phyloP scores from a whole-genome alignment of 1,284 basidiomycete genomes.

The Ceratobasidium sp. region DNA sequence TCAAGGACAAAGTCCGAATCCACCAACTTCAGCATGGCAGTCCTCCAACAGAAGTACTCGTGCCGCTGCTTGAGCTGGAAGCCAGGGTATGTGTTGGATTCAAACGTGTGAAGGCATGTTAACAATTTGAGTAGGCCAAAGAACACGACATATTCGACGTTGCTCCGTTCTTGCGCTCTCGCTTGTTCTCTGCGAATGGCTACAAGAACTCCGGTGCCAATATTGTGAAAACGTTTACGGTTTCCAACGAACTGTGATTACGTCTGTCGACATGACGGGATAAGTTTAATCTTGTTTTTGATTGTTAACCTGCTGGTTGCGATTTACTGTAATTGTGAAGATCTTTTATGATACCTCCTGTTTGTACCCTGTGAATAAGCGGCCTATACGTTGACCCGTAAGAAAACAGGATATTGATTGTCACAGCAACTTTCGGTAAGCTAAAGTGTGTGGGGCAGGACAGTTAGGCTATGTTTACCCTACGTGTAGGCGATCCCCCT shows the following conservation, averaged over 20 bases:
- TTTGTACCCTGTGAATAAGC: too few species aligned
- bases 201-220: conserved; percentile 77
- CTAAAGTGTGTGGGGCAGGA: too few species aligned
- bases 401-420: too few species aligned
- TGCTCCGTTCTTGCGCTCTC: conserved; percentile 84
- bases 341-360: too few species aligned
- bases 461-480: too few species aligned
- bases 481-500: too few species aligned
- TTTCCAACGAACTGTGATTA: conserved; percentile 26
- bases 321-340: neutral
- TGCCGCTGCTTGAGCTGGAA: conserved; percentile 85
- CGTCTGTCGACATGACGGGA: neutral
- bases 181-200: conserved; percentile 90
- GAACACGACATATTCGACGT: conserved; percentile 96
- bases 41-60: conserved; percentile 78
- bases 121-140: conserved; percentile 73
- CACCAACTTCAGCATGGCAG: conserved; percentile 81
- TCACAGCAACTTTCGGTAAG: too few species aligned
- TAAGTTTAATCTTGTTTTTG: neutral
- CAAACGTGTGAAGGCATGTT: conserved; percentile 34
- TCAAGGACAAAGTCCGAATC: conserved; percentile 94
- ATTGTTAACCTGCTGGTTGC: conserved; percentile 2
- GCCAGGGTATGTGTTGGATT: conserved; percentile 72
- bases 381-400: too few species aligned
- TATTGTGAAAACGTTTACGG: conserved; percentile 77